phyloP scores from a whole-genome alignment of 2,329 filamentous ascomycete species.

The Alternaria consortialis region DNA sequence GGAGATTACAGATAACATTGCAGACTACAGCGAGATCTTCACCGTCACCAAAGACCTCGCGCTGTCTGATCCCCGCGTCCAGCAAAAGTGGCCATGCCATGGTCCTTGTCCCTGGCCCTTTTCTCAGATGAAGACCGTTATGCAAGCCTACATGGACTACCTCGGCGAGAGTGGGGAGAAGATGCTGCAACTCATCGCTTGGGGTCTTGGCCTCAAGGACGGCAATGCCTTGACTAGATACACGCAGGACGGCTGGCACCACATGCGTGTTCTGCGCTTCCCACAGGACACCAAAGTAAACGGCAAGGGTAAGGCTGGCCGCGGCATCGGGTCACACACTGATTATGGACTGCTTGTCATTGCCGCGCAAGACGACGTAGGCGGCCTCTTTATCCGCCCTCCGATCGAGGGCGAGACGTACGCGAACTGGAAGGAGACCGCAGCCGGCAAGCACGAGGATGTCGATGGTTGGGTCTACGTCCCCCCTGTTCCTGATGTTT shows the following conservation, averaged over 20 bases:
- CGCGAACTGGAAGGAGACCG: constrained; percentile 59
- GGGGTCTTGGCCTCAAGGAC: constrained; percentile 54
- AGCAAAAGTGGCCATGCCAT: constrained; percentile 59
- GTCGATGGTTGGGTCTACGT: constrained; percentile 60
- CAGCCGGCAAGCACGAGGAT: constrained; percentile 57
- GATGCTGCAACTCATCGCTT: constrained; percentile 58
- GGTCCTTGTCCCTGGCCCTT: constrained; percentile 62
- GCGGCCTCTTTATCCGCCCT: constrained; percentile 60
- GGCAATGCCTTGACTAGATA: constrained; percentile 53
- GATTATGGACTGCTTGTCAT: constrained; percentile 64
- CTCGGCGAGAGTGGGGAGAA: constrained; percentile 56
- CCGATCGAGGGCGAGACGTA: constrained; percentile 53
- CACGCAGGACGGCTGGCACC: constrained; percentile 62
- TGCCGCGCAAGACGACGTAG: constrained; percentile 61
- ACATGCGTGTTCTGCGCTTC: constrained; percentile 59
- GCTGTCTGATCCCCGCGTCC: constrained; percentile 52
- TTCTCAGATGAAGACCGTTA: constrained; percentile 51
- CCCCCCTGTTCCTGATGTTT: constrained; percentile 55
- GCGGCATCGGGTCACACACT: constrained; percentile 63
- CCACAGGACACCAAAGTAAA: constrained; percentile 52
- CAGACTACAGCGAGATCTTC: constrained; percentile 64
- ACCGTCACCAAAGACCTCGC: constrained; percentile 61
- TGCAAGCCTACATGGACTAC: constrained; percentile 55
- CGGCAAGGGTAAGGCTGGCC: constrained; percentile 60
- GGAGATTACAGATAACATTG: constrained; percentile 53